Conservation (phyloP, 805 yeast genomes). For the Zygosaccharomyces bisporus region DNA sequence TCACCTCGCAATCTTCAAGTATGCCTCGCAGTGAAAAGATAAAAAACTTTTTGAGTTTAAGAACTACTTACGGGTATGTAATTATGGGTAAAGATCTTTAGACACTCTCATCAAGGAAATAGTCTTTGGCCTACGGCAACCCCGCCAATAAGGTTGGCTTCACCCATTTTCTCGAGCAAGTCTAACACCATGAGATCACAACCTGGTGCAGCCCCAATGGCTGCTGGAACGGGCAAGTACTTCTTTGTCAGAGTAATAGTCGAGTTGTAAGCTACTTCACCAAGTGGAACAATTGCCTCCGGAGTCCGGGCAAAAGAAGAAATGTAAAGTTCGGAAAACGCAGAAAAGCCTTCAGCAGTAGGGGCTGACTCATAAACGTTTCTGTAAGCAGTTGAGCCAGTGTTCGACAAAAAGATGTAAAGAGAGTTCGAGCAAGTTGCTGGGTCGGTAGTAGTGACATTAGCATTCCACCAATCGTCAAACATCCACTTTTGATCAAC, state of each 20-base stretch:
- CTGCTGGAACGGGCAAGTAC: slow-evolving; percentile 5
- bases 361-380: slow-evolving; percentile 3
- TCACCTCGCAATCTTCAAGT: no score
- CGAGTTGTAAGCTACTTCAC: slow-evolving; percentile 5
- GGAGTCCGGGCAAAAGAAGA: slow-evolving; percentile 5
- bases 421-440: slow-evolving; percentile 4
- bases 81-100: no score
- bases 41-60: no score
- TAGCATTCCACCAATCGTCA: slow-evolving; percentile 7
- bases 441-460: slow-evolving; percentile 3
- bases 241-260: slow-evolving; percentile 2
- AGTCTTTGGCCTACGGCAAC: slow-evolving; percentile 1
- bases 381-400: slow-evolving; percentile 6
- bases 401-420: slow-evolving; percentile 4
- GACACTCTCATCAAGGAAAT: neutral
- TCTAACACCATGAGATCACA: slow-evolving; percentile 3
- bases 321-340: slow-evolving; percentile 2
- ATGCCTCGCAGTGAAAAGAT: no score
- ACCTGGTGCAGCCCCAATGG: slow-evolving; percentile 5
- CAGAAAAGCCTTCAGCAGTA: slow-evolving; percentile 3
- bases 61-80: no score
- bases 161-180: slow-evolving; percentile 1
- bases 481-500: slow-evolving; percentile 4
- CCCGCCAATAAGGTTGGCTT: slow-evolving; percentile 2
- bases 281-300: slow-evolving; percentile 6